Base-by-base conservation (phyloP, 1,139 yeast species). In the Candida sp. region DNA sequence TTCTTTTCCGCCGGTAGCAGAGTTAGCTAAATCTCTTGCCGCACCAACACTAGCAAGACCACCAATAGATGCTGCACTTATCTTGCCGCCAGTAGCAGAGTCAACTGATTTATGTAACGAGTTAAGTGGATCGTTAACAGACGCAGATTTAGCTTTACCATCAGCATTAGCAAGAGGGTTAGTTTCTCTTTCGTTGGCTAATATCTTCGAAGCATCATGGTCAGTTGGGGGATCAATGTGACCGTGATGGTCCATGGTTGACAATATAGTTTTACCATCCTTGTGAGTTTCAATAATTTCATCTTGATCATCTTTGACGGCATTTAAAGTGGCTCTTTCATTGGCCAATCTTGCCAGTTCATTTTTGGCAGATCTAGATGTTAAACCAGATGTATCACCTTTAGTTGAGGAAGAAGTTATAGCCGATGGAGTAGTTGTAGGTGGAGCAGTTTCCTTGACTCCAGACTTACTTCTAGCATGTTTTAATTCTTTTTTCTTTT, bases 211-310 rank as follows among this genome's bases (percentile, higher is more conserved):
- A 5, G 22, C 34, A 27, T 36, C 46, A n/a, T 46, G 42, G 11
- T 46, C 42, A 22, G 27, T 43, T 21, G 45, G 46, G 4, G 54
- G 54, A 12, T 48, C 50, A 35, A 62, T 52, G 45, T 73, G 79
- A 21, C 49, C 44, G 49, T 65, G 68, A 49, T 63, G 57, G 47
- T 73, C 79, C 41, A 73, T 73, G 19, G 74, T 70, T 5, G 76
- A 60, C 37, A 48, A 58, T 3, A 44, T 48, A 4, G 46, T 42
- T 1, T 50, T 36, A 2, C 68, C 69, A 2, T 55, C 50, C 2
- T 52, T 55, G 22, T 54, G 56, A 7, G 64, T 50, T 21, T 55
- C 45, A 37, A 73, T 60, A 15, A 71, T 54, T 3, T 53, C 44
- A 46, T 72, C 78, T 21, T 60, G 53, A 15, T 53, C 45, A 23